phyloP scores from a whole-genome alignment of 192 early-diverging fungal genomes.

The Coemansia umbellata region DNA sequence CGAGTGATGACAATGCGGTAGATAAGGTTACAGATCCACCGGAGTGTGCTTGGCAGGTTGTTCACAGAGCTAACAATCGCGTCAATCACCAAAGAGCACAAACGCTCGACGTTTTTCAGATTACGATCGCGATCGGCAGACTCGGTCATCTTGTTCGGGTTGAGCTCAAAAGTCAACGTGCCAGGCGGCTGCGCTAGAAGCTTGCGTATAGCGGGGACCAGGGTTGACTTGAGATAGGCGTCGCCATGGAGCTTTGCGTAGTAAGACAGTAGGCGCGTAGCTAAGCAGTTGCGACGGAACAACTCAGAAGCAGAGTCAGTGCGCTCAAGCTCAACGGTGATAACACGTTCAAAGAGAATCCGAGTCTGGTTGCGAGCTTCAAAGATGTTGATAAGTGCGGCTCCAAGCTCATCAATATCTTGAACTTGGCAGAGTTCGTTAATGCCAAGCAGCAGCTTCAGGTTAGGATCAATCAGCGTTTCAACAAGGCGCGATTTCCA shows the following conservation, averaged over 20 bases:
- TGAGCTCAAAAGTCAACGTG: constrained; percentile 85
- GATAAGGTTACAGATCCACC: constrained; percentile 80
- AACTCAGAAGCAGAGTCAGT: constrained; percentile 82
- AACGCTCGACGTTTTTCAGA: constrained; percentile 69
- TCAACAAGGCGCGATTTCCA: constrained; percentile 81
- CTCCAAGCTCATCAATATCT: constrained; percentile 87
- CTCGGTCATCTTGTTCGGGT: constrained; percentile 69
- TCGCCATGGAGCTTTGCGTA: constrained; percentile 78
- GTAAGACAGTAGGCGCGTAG: constrained; percentile 79
- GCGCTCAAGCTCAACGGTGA: constrained; percentile 79
- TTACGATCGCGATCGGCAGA: constrained; percentile 70
- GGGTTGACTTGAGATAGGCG: constrained; percentile 74
- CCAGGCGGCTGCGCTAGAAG: constrained; percentile 60
- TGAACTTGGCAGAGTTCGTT: constrained; percentile 80
- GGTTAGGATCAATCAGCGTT: constrained; percentile 62
- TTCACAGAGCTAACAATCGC: constrained; percentile 71
- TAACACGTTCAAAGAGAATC: constrained; percentile 72
- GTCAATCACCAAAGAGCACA: constrained; percentile 77
- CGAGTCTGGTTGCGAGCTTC: constrained; percentile 68
- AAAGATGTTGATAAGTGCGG: constrained; percentile 74
- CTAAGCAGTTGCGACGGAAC: constrained; percentile 90
- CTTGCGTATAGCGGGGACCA: constrained; percentile 75
- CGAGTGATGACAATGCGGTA: constrained; percentile 68
- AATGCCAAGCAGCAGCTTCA: constrained; percentile 76
- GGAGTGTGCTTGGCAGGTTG: constrained; percentile 66